Conservation (phyloP, 2,329 filamentous ascomycete species). For the Clarireedia homoeocarpa region DNA sequence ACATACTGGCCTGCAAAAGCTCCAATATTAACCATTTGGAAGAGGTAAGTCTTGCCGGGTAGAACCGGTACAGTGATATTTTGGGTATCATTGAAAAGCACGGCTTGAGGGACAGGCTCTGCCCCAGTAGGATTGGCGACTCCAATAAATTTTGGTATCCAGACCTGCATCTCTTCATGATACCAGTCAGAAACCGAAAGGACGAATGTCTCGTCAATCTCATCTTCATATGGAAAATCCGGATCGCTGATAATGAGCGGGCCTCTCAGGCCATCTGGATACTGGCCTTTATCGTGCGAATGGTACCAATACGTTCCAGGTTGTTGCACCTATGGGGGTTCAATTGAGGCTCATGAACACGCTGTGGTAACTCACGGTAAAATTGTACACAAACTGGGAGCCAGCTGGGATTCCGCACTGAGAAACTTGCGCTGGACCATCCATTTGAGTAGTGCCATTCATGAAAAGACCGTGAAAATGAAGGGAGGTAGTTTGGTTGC, state of each 20-base stretch:
- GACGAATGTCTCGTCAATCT: conserved; percentile 46
- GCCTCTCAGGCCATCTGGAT: conserved; percentile 51
- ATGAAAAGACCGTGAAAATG: conserved; percentile 67
- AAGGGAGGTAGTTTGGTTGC: conserved; percentile 54
- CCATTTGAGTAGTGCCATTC: conserved; percentile 60
- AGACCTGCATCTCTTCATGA: conserved; percentile 43
- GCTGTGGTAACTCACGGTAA: conserved; percentile 39
- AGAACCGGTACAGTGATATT: conserved; percentile 51
- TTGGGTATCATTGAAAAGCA: conserved; percentile 64
- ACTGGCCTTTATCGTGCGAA: conserved; percentile 46
- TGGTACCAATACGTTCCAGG: conserved; percentile 75
- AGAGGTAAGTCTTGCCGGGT: conserved; percentile 63
- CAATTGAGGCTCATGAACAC: conserved; percentile 26
- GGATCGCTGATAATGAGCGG: conserved; percentile 49
- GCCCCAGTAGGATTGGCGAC: conserved; percentile 41
- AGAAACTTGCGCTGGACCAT: conserved; percentile 57
- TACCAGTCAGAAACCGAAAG: conserved; percentile 56
- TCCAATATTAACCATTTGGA: conserved; percentile 66
- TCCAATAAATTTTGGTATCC: conserved; percentile 38
- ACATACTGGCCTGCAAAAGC: conserved; percentile 62
- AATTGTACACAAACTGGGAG: conserved; percentile 60
- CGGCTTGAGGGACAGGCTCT: conserved; percentile 56
- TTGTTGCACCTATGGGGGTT: conserved; percentile 41
- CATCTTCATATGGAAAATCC: conserved; percentile 37
- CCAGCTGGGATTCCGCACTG: conserved; percentile 62